Evolutionary conservation across 2,329 filamentous ascomycete species (phyloP), one percentile per base, ranked within the genome.

Genomic region (Coniochaeta ligniaria): DNA sequence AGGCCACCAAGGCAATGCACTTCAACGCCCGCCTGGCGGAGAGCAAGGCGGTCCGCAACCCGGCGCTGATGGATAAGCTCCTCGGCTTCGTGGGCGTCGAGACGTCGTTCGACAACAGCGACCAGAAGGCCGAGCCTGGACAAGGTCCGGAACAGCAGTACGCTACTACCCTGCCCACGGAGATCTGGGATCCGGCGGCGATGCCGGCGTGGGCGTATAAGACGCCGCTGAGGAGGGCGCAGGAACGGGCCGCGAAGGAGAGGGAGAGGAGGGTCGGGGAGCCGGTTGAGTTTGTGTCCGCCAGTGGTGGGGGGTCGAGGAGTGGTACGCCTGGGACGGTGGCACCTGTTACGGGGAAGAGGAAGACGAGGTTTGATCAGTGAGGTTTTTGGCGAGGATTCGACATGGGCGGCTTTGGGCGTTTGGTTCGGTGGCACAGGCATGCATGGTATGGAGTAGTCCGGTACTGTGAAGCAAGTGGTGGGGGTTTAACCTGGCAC

Each of bases 11-110:
- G 64, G 87, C 87, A 5, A 80, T 87, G 17, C 91, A 95, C 73
- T 94, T 94, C 79, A 93, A 95, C 71, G 79, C 85, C 66, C 87
- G 89, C 63, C 77, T 95, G 9, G 83, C 88, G 38, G 80, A 81
- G 61, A 89, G 87, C 0, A 75, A 83, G 0, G 84, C 88, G 8
- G 76, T 93, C 61, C 83, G 84, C 58, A 94, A 94, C 69, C 91
- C 91, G 2, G 83, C 82, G 47, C 76, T 93, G 59, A 83, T 86
- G 73, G 85, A 89, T 63, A 92, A 90, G 74, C 78, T 94, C 60
- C 80, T 92, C 76, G 80, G 78, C 26, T 93, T 91, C 74, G 86
- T 87, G 16, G 83, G 80, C 1, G 36, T 74, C 4, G 68, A 66
- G 57, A 65, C 65, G 24, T 26, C 22, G 2, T 52, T 52, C 20